Conservation (phyloP, 2,329 filamentous ascomycete species). For the Stagonosporopsis chrysanthemi region DNA sequence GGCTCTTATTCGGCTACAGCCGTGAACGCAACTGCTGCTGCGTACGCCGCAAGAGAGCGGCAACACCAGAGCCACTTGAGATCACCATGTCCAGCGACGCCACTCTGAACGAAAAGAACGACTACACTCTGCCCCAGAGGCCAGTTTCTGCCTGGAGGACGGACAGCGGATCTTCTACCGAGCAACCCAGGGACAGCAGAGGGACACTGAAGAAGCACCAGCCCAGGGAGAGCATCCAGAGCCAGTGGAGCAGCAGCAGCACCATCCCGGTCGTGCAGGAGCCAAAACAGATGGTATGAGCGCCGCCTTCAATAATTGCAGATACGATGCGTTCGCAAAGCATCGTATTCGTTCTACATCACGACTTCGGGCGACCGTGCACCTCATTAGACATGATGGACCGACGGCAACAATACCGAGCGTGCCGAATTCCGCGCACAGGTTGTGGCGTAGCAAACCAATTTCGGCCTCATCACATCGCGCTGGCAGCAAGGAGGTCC, state of each 20-base stretch:
- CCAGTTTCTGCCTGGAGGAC: constrained; percentile 14
- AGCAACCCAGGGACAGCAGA: constrained; percentile 11
- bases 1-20: constrained; percentile 38
- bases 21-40: constrained; percentile 36
- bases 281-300: constrained; percentile 36
- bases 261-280: constrained; percentile 24
- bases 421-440: not conserved
- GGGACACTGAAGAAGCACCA: constrained; percentile 17
- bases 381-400: not conserved
- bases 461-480: not conserved
- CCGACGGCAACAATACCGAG: not conserved
- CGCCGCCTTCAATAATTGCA: not conserved
- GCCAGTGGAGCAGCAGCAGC: constrained; percentile 28
- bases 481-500: not conserved
- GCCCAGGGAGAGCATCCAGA: constrained; percentile 20
- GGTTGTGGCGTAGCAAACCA: not conserved
- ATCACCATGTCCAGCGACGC: constrained; percentile 12
- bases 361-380: not conserved
- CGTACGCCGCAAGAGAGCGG: constrained; percentile 30
- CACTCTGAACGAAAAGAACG: constrained; percentile 24
- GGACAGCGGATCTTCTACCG: constrained; percentile 26
- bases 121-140: constrained; percentile 24
- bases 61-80: constrained; percentile 9
- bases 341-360: not conserved
- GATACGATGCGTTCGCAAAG: not conserved